Evolutionary conservation across 2,329 filamentous ascomycete genomes (phyloP).

Genomic region (Phialemoniopsis sp.): DNA sequence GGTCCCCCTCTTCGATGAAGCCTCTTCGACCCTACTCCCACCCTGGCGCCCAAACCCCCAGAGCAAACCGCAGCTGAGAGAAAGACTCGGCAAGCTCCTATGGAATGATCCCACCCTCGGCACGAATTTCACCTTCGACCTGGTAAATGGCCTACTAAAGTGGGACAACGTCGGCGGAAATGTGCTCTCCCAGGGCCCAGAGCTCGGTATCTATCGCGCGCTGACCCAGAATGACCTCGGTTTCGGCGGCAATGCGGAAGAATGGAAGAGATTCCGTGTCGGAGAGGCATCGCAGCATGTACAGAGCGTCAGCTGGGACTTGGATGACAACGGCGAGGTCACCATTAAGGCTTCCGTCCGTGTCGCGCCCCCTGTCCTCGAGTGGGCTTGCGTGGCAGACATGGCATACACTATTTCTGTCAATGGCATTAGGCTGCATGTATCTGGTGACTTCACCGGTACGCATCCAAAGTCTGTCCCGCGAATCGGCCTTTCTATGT

Average conservation of each 20-base stretch:
- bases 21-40: no score
- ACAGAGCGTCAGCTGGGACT: slow-evolving; percentile 7
- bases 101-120: no score
- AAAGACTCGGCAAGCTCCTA: no score
- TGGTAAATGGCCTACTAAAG: no score
- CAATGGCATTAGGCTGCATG: slow-evolving; percentile 27
- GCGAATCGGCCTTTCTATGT: slow-evolving; percentile 41
- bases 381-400: slow-evolving; percentile 31
- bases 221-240: not conserved
- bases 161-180: no score
- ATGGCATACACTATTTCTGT: slow-evolving; percentile 34
- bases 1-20: no score
- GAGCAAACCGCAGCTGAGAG: no score
- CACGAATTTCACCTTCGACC: no score
- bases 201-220: not conserved
- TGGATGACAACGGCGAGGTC: slow-evolving; percentile 14
- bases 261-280: no score
- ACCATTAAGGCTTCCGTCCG: slow-evolving; percentile 27
- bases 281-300: slow-evolving; percentile 3
- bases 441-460: slow-evolving; percentile 29
- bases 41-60: no score
- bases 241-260: not conserved
- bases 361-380: slow-evolving; percentile 40
- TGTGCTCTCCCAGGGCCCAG: not conserved
- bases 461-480: slow-evolving; percentile 38